Conservation (phyloP, 169 alveolate species). For the Plasmodium knowlesi region DNA sequence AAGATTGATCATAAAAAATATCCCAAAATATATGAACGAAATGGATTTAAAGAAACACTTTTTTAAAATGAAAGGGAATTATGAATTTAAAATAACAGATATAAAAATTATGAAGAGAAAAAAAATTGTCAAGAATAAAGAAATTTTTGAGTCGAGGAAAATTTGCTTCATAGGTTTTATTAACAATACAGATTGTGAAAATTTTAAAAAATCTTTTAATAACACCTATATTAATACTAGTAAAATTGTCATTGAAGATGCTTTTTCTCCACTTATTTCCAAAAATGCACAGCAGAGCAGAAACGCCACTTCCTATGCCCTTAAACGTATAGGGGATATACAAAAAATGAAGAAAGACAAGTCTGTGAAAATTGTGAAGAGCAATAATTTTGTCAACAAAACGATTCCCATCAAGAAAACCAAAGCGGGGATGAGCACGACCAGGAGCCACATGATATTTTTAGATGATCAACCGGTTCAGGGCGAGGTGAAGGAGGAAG, state of each 20-base stretch:
- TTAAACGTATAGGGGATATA: neutral
- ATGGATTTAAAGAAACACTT: conserved; percentile 83
- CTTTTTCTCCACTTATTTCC: conserved; percentile 83
- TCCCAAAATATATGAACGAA: conserved; percentile 85
- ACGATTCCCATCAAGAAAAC: conserved; percentile 54
- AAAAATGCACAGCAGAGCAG: neutral
- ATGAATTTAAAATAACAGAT: conserved; percentile 82
- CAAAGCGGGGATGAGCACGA: conserved; percentile 68
- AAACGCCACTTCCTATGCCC: neutral
- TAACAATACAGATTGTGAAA: conserved; percentile 85
- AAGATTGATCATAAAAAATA: conserved; percentile 84
- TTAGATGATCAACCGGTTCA: conserved; percentile 15
- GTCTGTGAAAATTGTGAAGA: conserved; percentile 27
- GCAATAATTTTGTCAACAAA: conserved; percentile 31
- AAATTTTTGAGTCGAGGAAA: conserved; percentile 81
- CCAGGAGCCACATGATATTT: conserved; percentile 53
- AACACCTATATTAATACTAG: conserved; percentile 90
- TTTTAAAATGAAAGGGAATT: conserved; percentile 77
- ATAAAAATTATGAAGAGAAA: conserved; percentile 83
- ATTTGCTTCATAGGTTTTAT: conserved; percentile 92
- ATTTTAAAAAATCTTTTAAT: conserved; percentile 88
- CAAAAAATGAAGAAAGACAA: neutral
- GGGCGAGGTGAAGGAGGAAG: neutral
- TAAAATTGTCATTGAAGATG: conserved; percentile 88
- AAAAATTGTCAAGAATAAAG: conserved; percentile 60